Conservation (phyloP, 202 grass and related monocot species). For the Thinopyrum obtusiflorum region DNA sequence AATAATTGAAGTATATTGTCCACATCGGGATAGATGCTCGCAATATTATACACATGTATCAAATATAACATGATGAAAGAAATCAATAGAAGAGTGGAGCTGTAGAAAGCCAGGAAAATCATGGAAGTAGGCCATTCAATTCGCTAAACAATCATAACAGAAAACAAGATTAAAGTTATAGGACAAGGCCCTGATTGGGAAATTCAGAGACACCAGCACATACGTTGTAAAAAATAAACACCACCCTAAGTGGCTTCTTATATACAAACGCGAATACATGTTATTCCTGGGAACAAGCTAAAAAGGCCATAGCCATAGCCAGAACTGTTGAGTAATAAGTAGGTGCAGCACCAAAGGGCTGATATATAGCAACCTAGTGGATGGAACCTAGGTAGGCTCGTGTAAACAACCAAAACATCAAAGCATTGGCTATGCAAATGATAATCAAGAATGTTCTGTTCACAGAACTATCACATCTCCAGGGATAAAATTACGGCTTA, state of each 20-base stretch:
- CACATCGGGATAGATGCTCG: neutral
- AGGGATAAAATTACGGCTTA: neutral
- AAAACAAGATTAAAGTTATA: neutral
- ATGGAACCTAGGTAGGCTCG: neutral
- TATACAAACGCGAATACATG: neutral
- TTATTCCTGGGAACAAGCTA: neutral
- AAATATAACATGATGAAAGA: neutral
- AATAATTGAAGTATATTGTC: neutral
- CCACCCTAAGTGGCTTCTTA: neutral
- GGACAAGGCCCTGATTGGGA: neutral
- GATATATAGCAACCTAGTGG: neutral
- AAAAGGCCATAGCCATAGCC: too few relatives aligned
- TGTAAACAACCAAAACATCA: neutral
- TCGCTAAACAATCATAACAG: neutral
- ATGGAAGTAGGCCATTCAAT: neutral
- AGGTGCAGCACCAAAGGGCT: neutral
- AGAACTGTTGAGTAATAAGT: too few relatives aligned
- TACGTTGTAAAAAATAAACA: neutral
- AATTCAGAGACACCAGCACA: neutral
- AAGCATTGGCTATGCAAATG: neutral
- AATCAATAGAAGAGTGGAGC: neutral
- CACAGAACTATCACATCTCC: neutral
- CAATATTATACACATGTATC: neutral
- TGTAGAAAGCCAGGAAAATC: neutral
- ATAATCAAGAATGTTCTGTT: neutral